These are phyloP conservation scores for Zygosaccharomyces lentus DNA, from an alignment of 805 yeast species.

Conservation along the genomic window DNA sequence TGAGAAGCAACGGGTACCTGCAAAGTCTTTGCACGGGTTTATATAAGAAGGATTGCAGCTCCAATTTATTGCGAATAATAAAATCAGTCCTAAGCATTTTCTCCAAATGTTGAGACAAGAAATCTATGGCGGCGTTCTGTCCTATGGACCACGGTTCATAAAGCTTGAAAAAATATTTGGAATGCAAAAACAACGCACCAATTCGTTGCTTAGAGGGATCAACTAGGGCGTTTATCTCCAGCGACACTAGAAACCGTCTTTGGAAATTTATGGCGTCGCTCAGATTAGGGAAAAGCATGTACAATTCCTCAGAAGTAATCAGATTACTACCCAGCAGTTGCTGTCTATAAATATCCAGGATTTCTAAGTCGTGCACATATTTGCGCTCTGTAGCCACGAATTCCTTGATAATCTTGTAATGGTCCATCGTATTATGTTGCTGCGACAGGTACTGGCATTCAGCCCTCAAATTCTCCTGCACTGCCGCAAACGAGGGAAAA, in stretches of 20 bases:
- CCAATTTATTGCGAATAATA: conserved; percentile 79
- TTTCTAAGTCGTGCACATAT: conserved; percentile 87
- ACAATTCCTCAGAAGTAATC: conserved; percentile 73
- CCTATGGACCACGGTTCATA: conserved; percentile 95
- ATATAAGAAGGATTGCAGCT: conserved; percentile 79
- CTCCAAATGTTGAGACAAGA: conserved; percentile 46
- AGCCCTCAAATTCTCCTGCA: conserved; percentile 27
- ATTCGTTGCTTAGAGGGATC: conserved; percentile 75
- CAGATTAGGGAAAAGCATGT: conserved; percentile 79
- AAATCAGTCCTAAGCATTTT: conserved; percentile 55
- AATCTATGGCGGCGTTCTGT: conserved; percentile 80
- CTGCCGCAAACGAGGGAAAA: conserved; percentile 34
- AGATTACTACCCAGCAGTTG: conserved; percentile 63
- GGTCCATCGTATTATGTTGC: conserved; percentile 29
- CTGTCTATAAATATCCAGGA: conserved; percentile 58
- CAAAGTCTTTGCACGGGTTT: conserved; percentile 97
- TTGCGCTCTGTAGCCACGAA: conserved; percentile 86
- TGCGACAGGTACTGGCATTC: conserved; percentile 12
- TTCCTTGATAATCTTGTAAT: conserved; percentile 69
- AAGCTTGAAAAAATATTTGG: conserved; percentile 77
- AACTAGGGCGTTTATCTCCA: conserved; percentile 80
- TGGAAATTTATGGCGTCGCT: conserved; percentile 85
- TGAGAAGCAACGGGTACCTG: conserved; percentile 82
- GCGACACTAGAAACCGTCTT: conserved; percentile 78
- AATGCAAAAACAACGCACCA: conserved; percentile 83